phyloP scores from a whole-genome alignment of 495 filamentous ascomycete species.

The Talaromyces liani region DNA sequence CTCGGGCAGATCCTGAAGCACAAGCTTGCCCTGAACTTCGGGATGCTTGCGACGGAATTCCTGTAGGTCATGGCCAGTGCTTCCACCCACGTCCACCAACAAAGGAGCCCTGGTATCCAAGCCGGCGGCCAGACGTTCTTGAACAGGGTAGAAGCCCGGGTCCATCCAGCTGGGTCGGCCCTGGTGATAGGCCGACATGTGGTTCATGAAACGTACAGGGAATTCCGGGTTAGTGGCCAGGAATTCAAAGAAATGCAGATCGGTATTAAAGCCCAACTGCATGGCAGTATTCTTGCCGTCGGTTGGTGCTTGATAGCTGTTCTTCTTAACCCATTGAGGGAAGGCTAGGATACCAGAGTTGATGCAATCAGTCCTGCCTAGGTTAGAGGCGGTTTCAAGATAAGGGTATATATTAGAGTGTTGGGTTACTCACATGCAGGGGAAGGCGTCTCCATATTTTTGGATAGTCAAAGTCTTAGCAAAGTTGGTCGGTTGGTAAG shows the following conservation, averaged over 20 bases:
- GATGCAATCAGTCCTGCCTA: constrained; percentile 19
- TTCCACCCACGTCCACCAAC: constrained; percentile 49
- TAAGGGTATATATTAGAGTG: not conserved
- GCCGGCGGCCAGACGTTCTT: constrained; percentile 21
- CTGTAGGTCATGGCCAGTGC: constrained; percentile 39
- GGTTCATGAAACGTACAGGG: constrained; percentile 10
- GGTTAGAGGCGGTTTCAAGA: not conserved
- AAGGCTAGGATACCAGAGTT: constrained; percentile 21
- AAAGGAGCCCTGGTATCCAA: constrained; percentile 22
- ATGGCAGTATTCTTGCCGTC: constrained; percentile 24
- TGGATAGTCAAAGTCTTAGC: constrained; percentile 8
- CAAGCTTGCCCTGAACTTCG: constrained; percentile 29
- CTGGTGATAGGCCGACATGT: constrained; percentile 35
- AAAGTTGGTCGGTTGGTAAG: constrained; percentile 11
- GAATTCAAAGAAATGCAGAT: constrained; percentile 28
- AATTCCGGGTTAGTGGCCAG: constrained; percentile 18
- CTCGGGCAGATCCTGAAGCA: constrained; percentile 41
- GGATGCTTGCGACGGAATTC: constrained; percentile 32
- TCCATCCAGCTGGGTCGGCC: constrained; percentile 43
- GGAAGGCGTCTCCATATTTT: constrained; percentile 3
- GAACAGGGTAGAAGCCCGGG: constrained; percentile 37
- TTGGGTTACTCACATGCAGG: constrained; percentile 5
- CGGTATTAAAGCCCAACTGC: constrained; percentile 24
- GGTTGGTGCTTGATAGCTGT: constrained; percentile 22
- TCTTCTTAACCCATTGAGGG: constrained; percentile 23